These are phyloP conservation scores for Penicillium italicum DNA, from an alignment of 2,329 filamentous ascomycete genomes.

Conservation along the genomic window DNA sequence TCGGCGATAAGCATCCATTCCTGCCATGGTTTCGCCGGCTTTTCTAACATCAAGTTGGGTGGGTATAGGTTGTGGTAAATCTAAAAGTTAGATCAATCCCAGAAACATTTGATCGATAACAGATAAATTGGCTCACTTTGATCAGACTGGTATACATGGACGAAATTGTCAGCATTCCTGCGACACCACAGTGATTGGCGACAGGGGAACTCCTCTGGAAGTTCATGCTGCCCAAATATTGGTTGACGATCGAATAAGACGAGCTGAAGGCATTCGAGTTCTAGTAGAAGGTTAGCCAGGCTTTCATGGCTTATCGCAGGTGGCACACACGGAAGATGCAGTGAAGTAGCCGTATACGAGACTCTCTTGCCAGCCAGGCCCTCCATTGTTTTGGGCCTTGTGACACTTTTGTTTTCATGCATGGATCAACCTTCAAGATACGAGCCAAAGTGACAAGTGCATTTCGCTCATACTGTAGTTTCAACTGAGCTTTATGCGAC, in stretches of 20 bases:
- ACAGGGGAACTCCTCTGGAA: neutral
- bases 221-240: neutral
- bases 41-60: neutral
- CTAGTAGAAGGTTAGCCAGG: neutral
- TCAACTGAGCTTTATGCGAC: neutral
- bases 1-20: neutral
- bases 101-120: neutral
- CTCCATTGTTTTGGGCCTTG: neutral
- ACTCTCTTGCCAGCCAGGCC: slow-evolving; percentile 1
- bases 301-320: neutral
- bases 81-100: neutral
- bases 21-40: neutral
- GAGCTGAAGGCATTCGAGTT: slow-evolving; percentile 3
- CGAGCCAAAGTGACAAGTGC: neutral
- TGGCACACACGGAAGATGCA: neutral
- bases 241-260: neutral
- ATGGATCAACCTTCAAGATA: neutral
- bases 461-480: slow-evolving; percentile 2
- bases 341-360: slow-evolving; percentile 1
- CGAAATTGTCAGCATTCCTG: neutral
- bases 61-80: neutral
- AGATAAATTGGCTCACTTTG: neutral
- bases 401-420: neutral
- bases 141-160: neutral
- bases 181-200: slow-evolving; percentile 1